Base-by-base conservation (phyloP, 352 stramenopile species). In the Globisporangium abappressorium region DNA sequence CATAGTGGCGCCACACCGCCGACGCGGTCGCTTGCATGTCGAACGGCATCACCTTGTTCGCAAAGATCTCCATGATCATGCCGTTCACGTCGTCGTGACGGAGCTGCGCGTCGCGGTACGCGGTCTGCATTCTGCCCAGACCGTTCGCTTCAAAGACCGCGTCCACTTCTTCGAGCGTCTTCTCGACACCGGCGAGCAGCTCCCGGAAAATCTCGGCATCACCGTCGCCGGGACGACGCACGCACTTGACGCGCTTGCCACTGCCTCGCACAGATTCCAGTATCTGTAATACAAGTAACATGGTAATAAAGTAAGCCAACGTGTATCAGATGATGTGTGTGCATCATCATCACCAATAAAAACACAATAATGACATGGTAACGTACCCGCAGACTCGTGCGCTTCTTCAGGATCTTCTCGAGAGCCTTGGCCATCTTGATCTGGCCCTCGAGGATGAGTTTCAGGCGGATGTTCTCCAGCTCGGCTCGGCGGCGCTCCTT, bases 11-110 rank as follows among this genome's bases (percentile, higher is more conserved):
- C 80, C 80, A 88, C 1, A 86, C 78, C 5, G 80, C 80, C 9
- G 74, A 58, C 2, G 70, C 71, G 9, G 77, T 85, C 26, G 74
- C 70, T 30, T 78, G 53, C 30, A 85, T 68, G 36, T 73, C 70
- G 41, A 87, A 87, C 22, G 80, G 80, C 64, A 87, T 77, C 34
- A 85, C 71, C 57, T 87, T 87, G 72, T 84, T 85, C 24, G 76
- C 80, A 20, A 81, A 85, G 58, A 86, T 85, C 64, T 84, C 80
- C 69, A 86, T 81, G 14, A 85, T 58, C 20, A 77, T 81, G 41
- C 74, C 78, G 34, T 78, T 73, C 43, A 28, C 38, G 34, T 64
- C 68, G 53, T 87, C 80, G 47, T 68, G 70, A 18, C 79, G 77
- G 34, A 88, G 61, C 71, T 86, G 76, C 11, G 78, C 78, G 41